Conservation (phyloP, 345 rosid species). For the Mercurialis annua region DNA sequence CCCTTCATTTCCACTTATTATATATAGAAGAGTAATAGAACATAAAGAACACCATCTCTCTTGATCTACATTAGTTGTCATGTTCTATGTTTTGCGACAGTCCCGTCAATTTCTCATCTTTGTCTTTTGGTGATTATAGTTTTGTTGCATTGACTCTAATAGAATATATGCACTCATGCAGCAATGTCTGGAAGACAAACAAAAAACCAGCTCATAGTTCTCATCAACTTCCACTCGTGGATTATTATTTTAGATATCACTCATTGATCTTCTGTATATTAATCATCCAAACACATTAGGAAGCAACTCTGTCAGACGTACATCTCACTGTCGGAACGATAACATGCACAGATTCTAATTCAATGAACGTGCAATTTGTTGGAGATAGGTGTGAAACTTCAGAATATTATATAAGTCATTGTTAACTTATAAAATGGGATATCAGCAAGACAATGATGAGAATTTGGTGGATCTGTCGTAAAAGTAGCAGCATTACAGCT, state of each 20-base stretch:
- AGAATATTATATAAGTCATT: neutral
- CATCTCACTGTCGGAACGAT: neutral
- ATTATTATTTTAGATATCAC: neutral
- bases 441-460: neutral
- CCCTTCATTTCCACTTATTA: too few relatives aligned
- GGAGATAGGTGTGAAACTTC: neutral
- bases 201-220: too few relatives aligned
- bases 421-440: too few relatives aligned
- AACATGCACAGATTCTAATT: too few relatives aligned
- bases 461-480: neutral
- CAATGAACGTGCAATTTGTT: neutral
- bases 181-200: neutral
- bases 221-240: too few relatives aligned
- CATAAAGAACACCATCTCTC: too few relatives aligned
- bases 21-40: too few relatives aligned
- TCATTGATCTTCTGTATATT: neutral
- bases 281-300: neutral
- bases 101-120: too few relatives aligned
- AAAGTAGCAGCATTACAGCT: conserved; percentile 1
- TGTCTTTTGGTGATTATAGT: too few relatives aligned
- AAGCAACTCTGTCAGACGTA: neutral
- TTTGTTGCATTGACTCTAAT: neutral
- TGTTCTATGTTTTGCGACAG: too few relatives aligned
- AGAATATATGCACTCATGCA: neutral
- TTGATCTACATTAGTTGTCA: too few relatives aligned